Base-by-base conservation (phyloP, 2,329 filamentous ascomycete genomes). In the Venturia oleaginea region DNA sequence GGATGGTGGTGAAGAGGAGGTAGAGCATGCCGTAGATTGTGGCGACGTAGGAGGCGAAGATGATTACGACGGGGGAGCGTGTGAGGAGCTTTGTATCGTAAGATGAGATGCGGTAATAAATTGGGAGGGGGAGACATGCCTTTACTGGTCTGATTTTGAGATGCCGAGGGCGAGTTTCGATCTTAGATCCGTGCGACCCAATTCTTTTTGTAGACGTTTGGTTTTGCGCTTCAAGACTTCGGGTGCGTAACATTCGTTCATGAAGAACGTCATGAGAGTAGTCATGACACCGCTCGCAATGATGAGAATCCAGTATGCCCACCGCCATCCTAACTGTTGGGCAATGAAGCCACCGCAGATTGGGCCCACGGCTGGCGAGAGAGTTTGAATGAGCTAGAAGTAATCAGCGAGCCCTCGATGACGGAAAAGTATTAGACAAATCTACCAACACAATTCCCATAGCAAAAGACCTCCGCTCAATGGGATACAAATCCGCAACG, bases 111-210 rank as follows among this genome's bases (percentile, higher is more conserved):
- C 22, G 22, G 11, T 61, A 4, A 3, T 22, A 34, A 76, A 1
- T 79, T 78, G 63, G 86, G 7, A 22, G 24, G 19, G 4, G 34
- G 10, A 65, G 15, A 15, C 11, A 15, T 62, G 67, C 66, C 64
- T 70, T 69, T 17, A 69, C 30, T 55, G 68, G 68, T 30, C 68
- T 27, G 19, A 24, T 64, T 54, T 32, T 4, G 60, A 55, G 11
- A 59, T 46, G 4, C 13, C n/a, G 15, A 57, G 48, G 4, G 61
- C 62, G 7, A 69, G 42, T n/a, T 66, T 64, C 17, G 67, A 67
- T 46, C 64, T 64, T 32, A 69, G 42, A 61, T 69, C 68, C 37
- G 66, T 59, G 5, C 68, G 64, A 15, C 64, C 66, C 2, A 67
- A 60, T 55, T 68, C 67, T 59, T 69, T 68, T 46, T 61, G 63